These are phyloP conservation scores for Linanthus parryae DNA, from an alignment of 148 eudicot species.

Conservation along the genomic window DNA sequence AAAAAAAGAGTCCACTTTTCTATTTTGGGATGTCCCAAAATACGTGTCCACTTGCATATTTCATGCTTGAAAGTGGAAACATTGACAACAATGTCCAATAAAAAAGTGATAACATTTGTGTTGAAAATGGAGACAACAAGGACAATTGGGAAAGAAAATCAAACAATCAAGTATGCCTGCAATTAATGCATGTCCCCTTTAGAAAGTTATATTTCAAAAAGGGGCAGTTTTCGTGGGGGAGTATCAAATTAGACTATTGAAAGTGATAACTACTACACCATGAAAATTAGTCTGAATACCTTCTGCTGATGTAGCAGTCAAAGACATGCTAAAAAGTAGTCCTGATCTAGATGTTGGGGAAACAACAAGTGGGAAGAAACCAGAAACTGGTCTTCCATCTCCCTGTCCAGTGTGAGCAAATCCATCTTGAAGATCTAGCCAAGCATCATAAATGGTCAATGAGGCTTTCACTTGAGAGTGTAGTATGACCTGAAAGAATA, in stretches of 20 bases:
- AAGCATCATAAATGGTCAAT: slow-evolving; percentile 80
- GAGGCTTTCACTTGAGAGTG: slow-evolving; percentile 93
- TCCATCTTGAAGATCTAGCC: slow-evolving; percentile 98
- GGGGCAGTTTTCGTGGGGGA: no score
- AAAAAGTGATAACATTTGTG: no score
- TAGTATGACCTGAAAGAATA: slow-evolving; percentile 56
- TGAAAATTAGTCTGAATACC: slow-evolving; percentile 33
- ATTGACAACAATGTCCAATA: no score
- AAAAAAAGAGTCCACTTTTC: no score
- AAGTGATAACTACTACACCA: neutral
- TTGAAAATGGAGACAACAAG: no score
- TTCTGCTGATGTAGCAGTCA: slow-evolving; percentile 27
- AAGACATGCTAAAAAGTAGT: slow-evolving; percentile 69
- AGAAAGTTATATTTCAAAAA: no score
- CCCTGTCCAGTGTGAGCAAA: slow-evolving; percentile 70
- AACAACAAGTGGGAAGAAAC: slow-evolving; percentile 74
- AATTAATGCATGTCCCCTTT: no score
- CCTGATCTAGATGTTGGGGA: slow-evolving; percentile 84
- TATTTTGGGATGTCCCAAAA: no score
- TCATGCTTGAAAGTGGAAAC: no score
- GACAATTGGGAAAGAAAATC: no score
- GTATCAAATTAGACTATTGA: neutral
- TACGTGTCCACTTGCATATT: no score
- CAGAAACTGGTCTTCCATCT: slow-evolving; percentile 72
- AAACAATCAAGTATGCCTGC: no score